Evolutionary conservation across 169 alveolate species (phyloP), one percentile per base, ranked within the genome.

Genomic region (Blepharisma undulans): DNA sequence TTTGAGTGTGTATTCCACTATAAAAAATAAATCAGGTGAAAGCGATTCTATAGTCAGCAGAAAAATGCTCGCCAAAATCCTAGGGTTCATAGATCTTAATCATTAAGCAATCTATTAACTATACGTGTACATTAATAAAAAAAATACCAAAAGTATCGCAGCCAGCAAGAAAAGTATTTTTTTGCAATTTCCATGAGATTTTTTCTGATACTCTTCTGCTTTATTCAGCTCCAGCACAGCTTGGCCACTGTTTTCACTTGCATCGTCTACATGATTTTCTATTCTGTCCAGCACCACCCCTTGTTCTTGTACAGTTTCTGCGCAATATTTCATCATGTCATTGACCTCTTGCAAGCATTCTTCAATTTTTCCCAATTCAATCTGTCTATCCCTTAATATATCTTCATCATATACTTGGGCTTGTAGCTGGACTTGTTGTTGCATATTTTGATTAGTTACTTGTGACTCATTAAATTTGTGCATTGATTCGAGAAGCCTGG

Each of bases 271-370:
- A 29, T 74, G 80, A 5, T 74, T 7, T 74, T 74, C 80, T 25
- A 74, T 74, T 25, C 36, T 74, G 80, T 74, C 80, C 8, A 74
- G 80, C 12, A 29, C 33, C 33, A 25, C 36, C 2, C 80, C 80
- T 74, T 74, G 80, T 25, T 74, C 80, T 25, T 22, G 29, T 29
- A 74, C 80, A 18, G 80, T 25, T 29, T 74, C 80, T 25, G 80
- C 80, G 18, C 80, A 74, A 29, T 25, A 74, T 29, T 74, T 74
- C 80, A 74, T 74, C 80, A 74, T 74, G 80, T 74, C 80, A 74
- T 74, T 74, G 80, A 74, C 33, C 33, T 74, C 80, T 29, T 25
- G 48, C 10, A 74, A 29, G 48, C 30, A 22, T 25, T 29, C 33
- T 74, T 74, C 80, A 25, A 74, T 29, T 74, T 74, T 22, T 22